phyloP scores from a whole-genome alignment of 2,329 filamentous ascomycete species.

The Talaromyces sp. region DNA sequence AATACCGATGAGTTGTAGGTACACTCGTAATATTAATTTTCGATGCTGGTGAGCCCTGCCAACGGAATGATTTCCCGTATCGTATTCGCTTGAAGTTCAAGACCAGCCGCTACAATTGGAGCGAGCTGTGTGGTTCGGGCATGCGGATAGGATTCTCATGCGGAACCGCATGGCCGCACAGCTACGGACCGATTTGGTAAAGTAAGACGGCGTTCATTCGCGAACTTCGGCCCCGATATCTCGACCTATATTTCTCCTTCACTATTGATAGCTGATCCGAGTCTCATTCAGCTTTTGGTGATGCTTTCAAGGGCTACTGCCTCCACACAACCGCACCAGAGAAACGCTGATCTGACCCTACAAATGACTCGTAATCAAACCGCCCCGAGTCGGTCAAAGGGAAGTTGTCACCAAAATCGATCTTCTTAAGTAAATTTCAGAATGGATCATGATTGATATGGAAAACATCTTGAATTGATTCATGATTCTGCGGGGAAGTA shows the following conservation, averaged over 20 bases:
- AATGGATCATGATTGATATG: not conserved
- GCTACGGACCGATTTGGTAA: not conserved
- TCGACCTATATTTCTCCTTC: not conserved
- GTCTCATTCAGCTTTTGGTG: not conserved
- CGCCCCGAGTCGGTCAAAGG: constrained; percentile 3
- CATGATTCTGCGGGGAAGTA: not conserved
- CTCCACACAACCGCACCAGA: not conserved
- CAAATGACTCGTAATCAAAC: not conserved
- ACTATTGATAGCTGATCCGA: not conserved
- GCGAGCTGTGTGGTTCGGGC: constrained; percentile 5
- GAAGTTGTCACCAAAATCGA: not conserved
- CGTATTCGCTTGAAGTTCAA: not conserved
- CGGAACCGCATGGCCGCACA: constrained; percentile 11
- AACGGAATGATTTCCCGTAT: not conserved
- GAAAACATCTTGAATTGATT: not conserved
- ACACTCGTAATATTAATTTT: not conserved
- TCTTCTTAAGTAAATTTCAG: not conserved
- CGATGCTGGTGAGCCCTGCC: not conserved
- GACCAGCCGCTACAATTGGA: not conserved
- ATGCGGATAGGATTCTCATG: constrained; percentile 8
- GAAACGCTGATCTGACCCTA: not conserved
- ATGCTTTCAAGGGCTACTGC: not conserved
- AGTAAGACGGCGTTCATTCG: not conserved
- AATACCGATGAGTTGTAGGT: not conserved
- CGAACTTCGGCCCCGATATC: not conserved